Evolutionary conservation across 2,329 filamentous ascomycete species (phyloP), one percentile per base, ranked within the genome.

Genomic region (Trichoderma simmonsii): DNA sequence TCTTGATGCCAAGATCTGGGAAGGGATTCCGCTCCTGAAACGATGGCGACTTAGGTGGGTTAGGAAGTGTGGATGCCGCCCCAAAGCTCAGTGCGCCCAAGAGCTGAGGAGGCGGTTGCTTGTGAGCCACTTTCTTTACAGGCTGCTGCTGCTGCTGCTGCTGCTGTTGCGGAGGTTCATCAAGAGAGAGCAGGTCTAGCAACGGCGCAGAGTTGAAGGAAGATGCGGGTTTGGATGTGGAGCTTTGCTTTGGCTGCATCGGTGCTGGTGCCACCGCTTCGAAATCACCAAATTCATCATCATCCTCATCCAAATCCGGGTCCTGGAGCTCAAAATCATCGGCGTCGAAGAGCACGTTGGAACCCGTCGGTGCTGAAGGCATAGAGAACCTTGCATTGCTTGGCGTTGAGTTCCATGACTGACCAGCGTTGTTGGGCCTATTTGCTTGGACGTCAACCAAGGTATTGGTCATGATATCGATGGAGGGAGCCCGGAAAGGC

Each of bases 281-380:
- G 76, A 90, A 90, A 62, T 90, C 88, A 15, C 88, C 89, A 81
- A 90, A 90, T 36, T 88, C 86, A 61, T 86, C 86, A 72, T 89
- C 86, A 36, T 87, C 87, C 61, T 87, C 80, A n/a, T 82, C 81
- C 7, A 82, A 78, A 39, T 83, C 78, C 11, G 82, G 77, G 66
- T 83, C 78, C 39, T 83, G 78, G 15, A 83, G 77, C 68, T 85
- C 85, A 74, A 86, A 87, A 64, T 89, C 86, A 56, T 87, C 86
- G 43, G 87, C 90, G 79, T 93, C 91, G 78, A 93, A 93, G 3
- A 93, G 82, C 4, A 93, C 86, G 74, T 89, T 87, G 2, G 86
- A 80, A 57, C 88, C 81, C 1, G 78, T 73, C 14, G 79, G 72
- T 9, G 72, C 63, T 8, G 76, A 43, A 67, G 75, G 79, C 28